phyloP scores from a whole-genome alignment of 345 rosid species.

The Psidium guajava region DNA sequence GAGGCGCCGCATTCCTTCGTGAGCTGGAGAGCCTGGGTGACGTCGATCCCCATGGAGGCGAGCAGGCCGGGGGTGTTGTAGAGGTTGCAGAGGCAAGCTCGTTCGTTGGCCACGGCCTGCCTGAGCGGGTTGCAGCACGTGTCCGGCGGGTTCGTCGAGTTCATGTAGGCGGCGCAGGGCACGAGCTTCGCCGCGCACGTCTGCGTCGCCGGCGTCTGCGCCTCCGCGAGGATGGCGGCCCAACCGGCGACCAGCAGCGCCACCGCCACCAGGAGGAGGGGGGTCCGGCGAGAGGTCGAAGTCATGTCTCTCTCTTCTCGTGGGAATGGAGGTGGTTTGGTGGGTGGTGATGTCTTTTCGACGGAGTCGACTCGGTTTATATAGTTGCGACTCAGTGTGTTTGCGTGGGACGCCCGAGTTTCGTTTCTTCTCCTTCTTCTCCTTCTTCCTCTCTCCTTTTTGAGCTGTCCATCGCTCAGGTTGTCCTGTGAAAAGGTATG shows the following conservation, averaged over 20 bases:
- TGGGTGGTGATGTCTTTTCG: not conserved
- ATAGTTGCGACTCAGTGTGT: not conserved
- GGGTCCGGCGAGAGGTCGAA: not conserved
- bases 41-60: not conserved
- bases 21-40: constrained; percentile 9
- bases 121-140: constrained; percentile 16
- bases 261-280: not conserved
- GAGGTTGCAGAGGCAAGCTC: constrained; percentile 16
- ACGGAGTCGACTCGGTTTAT: not conserved
- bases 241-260: not conserved
- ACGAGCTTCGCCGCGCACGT: constrained; percentile 9
- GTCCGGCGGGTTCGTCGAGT: constrained; percentile 9
- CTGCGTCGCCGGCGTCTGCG: constrained; percentile 6
- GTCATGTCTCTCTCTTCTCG: not conserved
- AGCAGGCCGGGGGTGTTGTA: constrained; percentile 10
- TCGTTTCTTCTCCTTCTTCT: not conserved
- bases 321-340: not conserved
- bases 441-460: not conserved
- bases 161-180: constrained; percentile 7
- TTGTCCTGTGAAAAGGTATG: not conserved
- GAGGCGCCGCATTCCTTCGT: constrained; percentile 4
- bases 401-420: not conserved
- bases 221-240: not conserved
- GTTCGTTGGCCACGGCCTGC: constrained; percentile 7
- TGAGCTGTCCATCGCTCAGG: not conserved